Conservation (phyloP, 2,329 filamentous ascomycete species). For the Diaporthe australafricana region DNA sequence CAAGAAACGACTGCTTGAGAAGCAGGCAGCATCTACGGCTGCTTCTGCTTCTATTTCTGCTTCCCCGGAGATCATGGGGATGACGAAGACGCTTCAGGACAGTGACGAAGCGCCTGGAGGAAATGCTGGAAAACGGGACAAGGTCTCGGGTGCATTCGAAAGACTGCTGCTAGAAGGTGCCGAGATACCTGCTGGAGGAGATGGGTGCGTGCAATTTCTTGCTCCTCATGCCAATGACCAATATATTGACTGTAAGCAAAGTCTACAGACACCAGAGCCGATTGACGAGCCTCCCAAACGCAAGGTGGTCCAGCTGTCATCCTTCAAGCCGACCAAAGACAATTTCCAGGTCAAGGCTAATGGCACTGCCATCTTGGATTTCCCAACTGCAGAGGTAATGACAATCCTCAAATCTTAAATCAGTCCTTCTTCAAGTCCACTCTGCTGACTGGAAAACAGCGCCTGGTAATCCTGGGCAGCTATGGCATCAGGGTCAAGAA, state of each 20-base stretch:
- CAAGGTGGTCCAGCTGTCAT: conserved; percentile 52
- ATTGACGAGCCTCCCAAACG: conserved; percentile 39
- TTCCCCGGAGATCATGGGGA: conserved; percentile 14
- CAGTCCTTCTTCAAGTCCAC: not conserved
- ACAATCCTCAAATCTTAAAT: not conserved
- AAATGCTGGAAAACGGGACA: not conserved
- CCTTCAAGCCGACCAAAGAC: conserved; percentile 57
- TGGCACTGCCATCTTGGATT: conserved; percentile 54
- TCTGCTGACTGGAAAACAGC: conserved; percentile 52
- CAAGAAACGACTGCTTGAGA: conserved; percentile 51
- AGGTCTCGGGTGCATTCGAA: conserved; percentile 12
- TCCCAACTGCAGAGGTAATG: conserved; percentile 63
- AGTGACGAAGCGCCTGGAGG: not conserved
- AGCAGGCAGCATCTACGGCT: conserved; percentile 30
- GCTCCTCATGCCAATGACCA: too few species aligned
- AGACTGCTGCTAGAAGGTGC: conserved; percentile 32
- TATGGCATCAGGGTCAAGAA: conserved; percentile 72
- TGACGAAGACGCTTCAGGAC: not conserved
- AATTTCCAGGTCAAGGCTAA: conserved; percentile 55
- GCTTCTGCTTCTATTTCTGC: conserved; percentile 1
- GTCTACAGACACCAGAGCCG: conserved; percentile 40
- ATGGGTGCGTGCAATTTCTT: conserved; percentile 13
- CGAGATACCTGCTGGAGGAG: conserved; percentile 28
- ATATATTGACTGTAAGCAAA: conserved; percentile 24
- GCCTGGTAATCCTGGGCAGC: conserved; percentile 73